Conservation (phyloP, 2,329 filamentous ascomycete genomes). For the Aspergillus sergii region DNA sequence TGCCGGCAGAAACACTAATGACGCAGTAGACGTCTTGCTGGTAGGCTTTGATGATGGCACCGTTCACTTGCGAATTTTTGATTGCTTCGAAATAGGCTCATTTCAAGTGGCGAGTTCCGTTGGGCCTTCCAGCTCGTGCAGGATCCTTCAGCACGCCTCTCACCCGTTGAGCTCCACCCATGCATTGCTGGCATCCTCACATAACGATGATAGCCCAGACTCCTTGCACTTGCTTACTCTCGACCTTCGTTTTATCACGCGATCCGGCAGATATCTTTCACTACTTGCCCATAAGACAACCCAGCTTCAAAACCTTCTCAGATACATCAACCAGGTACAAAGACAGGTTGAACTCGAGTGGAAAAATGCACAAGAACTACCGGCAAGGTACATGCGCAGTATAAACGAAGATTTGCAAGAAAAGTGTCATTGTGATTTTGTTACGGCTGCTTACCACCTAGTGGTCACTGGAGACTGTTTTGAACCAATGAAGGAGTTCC, state of each 20-base stretch:
- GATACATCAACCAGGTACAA: conserved; percentile 81
- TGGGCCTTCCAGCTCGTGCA: conserved; percentile 42
- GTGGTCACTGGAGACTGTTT: conserved; percentile 82
- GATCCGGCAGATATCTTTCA: conserved; percentile 74
- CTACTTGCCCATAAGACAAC: conserved; percentile 85
- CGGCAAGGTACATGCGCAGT: conserved; percentile 73
- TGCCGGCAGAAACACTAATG: conserved; percentile 64
- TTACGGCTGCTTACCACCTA: conserved; percentile 79
- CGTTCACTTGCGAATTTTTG: conserved; percentile 79
- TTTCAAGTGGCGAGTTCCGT: conserved; percentile 43
- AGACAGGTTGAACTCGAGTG: conserved; percentile 79
- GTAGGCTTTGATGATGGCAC: conserved; percentile 71
- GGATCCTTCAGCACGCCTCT: conserved; percentile 64
- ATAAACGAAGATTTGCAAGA: conserved; percentile 75
- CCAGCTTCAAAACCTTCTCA: conserved; percentile 79
- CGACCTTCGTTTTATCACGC: conserved; percentile 80
- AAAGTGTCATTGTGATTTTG: conserved; percentile 65
- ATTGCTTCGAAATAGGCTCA: conserved; percentile 77
- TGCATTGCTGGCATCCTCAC: conserved; percentile 59
- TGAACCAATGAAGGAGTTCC: conserved; percentile 77
- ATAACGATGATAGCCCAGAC: conserved; percentile 39
- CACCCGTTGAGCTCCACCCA: conserved; percentile 77
- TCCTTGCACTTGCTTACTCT: conserved; percentile 69
- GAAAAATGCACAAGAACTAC: conserved; percentile 78
- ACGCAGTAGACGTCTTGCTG: conserved; percentile 78